Conservation (phyloP, 1,139 yeast genomes). For the Casaregolazyma suthepensis region DNA sequence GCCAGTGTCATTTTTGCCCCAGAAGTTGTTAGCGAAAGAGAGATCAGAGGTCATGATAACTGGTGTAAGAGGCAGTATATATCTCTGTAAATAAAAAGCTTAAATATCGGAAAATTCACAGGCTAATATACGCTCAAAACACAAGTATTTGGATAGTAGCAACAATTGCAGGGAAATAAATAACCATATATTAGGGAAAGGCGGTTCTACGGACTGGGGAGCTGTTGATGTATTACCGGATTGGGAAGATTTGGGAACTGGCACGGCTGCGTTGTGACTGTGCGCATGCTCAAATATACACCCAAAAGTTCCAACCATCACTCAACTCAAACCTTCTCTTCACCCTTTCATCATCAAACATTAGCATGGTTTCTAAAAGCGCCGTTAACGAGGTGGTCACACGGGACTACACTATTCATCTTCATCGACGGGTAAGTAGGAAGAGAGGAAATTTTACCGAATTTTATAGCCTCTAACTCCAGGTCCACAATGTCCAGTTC, state of each 20-base stretch:
- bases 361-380: constrained; percentile 46
- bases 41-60: constrained; percentile 7
- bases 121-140: not conserved
- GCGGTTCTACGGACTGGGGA: not conserved
- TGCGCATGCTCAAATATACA: not conserved
- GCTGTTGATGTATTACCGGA: not conserved
- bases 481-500: constrained; percentile 98
- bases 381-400: constrained; percentile 99
- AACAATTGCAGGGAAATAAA: not conserved
- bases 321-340: constrained; percentile 6
- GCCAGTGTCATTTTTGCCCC: constrained; percentile 51
- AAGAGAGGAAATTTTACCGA: too few species aligned
- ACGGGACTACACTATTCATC: constrained; percentile 99
- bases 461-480: constrained; percentile 15
- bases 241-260: not conserved
- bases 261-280: constrained; percentile 6
- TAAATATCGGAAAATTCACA: not conserved
- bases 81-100: too few species aligned
- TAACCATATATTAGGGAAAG: not conserved
- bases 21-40: constrained; percentile 46
- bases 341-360: constrained; percentile 2
- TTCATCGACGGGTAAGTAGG: constrained; percentile 94
- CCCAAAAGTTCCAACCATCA: not conserved
- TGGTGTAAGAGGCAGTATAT: too few species aligned
- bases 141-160: not conserved